phyloP scores from a whole-genome alignment of 805 yeast genomes.

The Kazachstania kunashirensis region DNA sequence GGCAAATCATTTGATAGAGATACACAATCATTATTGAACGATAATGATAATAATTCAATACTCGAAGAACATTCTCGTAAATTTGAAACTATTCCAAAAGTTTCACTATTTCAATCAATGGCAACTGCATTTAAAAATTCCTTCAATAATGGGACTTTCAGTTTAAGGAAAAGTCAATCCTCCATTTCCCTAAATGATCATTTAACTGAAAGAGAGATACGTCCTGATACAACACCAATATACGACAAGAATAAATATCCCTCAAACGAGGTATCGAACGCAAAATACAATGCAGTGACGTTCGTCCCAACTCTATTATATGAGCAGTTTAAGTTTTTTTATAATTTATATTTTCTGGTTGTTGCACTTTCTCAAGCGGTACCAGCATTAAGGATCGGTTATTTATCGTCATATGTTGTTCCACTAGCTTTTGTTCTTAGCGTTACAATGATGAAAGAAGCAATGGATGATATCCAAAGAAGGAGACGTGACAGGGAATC shows the following conservation, averaged over 20 bases:
- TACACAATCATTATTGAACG: slow-evolving; percentile 11
- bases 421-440: slow-evolving; percentile 88
- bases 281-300: slow-evolving; percentile 81
- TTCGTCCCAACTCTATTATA: slow-evolving; percentile 83
- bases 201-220: slow-evolving; percentile 33
- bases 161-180: slow-evolving; percentile 5
- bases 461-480: slow-evolving; percentile 85
- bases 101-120: slow-evolving; percentile 1
- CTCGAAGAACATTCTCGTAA: background rate
- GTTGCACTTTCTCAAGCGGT: slow-evolving; percentile 92
- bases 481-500: slow-evolving; percentile 85
- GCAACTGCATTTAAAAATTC: slow-evolving; percentile 1
- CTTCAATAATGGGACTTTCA: slow-evolving; percentile 4
- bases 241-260: slow-evolving; percentile 34
- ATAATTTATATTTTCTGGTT: slow-evolving; percentile 79
- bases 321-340: slow-evolving; percentile 95
- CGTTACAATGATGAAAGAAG: slow-evolving; percentile 94
- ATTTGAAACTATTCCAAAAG: slow-evolving; percentile 2
- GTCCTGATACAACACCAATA: slow-evolving; percentile 34
- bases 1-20: slow-evolving; percentile 17
- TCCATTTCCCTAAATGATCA: slow-evolving; percentile 16
- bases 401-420: slow-evolving; percentile 82
- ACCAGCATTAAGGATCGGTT: slow-evolving; percentile 87
- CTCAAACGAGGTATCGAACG: slow-evolving; percentile 81
- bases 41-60: slow-evolving; percentile 3